Percentiles rank a stretch among this genome's conserved stretches.
phyloP scores from a whole-genome alignment of 106 monocot species.

The Narthecium ossifragum region DNA sequence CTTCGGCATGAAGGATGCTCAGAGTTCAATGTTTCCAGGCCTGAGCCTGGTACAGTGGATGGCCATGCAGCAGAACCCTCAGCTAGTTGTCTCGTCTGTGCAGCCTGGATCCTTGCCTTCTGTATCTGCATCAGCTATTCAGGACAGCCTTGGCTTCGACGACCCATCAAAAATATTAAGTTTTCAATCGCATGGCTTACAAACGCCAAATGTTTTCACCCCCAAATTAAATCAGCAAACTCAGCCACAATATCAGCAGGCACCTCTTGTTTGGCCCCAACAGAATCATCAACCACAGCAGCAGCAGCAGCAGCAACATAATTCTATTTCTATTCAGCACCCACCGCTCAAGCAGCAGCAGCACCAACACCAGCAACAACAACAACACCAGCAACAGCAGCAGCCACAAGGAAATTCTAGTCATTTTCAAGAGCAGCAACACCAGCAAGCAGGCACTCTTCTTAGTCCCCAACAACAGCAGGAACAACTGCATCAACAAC shows the following conservation, averaged over 20 bases:
- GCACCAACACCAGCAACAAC: slow-evolving; percentile 21
- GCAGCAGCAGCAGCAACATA: slow-evolving; percentile 17
- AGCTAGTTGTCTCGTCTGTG: slow-evolving; percentile 28
- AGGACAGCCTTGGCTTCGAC: slow-evolving; percentile 22
- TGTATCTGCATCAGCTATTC: slow-evolving; percentile 21
- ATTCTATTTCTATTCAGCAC: slow-evolving; percentile 1
- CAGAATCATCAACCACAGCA: slow-evolving; percentile 25
- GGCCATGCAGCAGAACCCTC: slow-evolving; percentile 73
- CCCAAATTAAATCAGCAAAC: slow-evolving; percentile 33
- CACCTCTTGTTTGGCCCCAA: slow-evolving; percentile 13
- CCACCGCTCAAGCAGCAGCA: slow-evolving; percentile 19
- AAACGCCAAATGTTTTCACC: slow-evolving; percentile 30
- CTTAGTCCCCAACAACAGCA: slow-evolving; percentile 9
- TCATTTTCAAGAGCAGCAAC: slow-evolving; percentile 14
- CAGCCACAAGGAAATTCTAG: slow-evolving; percentile 8
- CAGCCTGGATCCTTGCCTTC: slow-evolving; percentile 43
- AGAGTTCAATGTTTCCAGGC: slow-evolving; percentile 53
- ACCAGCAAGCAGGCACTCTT: slow-evolving; percentile 2
- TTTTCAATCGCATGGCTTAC: slow-evolving; percentile 39
- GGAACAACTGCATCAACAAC: slow-evolving; percentile 12
- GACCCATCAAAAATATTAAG: slow-evolving; percentile 46
- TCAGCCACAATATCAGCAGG: slow-evolving; percentile 35
- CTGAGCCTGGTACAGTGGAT: slow-evolving; percentile 87
- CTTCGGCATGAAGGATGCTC: slow-evolving; percentile 46
- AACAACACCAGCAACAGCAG: slow-evolving; percentile 14